These are phyloP conservation scores for Cercospora brassicicola DNA, from an alignment of 2,329 filamentous ascomycete genomes.

Conservation along the genomic window DNA sequence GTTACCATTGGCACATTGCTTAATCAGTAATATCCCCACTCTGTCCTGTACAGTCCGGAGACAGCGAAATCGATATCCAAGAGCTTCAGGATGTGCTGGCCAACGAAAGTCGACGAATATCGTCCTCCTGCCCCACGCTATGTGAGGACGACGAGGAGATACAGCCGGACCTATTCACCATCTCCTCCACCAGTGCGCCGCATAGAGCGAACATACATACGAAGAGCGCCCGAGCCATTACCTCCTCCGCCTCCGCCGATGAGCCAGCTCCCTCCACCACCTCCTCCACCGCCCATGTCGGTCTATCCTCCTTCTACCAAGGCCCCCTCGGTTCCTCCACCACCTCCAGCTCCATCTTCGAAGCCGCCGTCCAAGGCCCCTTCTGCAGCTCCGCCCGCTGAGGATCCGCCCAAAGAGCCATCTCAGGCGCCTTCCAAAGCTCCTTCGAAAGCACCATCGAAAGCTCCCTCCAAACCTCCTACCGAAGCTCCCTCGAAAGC, in stretches of 20 bases:
- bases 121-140: constrained; percentile 18
- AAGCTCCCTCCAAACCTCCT: background rate
- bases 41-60: background rate
- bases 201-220: constrained; percentile 29
- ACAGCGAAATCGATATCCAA: background rate
- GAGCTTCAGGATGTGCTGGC: constrained; percentile 10
- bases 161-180: constrained; percentile 23
- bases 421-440: background rate
- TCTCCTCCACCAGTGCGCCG: constrained; percentile 25
- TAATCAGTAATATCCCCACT: background rate
- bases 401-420: background rate
- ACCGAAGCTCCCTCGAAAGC: background rate
- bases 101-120: constrained; percentile 15
- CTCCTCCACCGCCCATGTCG: constrained; percentile 9
- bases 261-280: constrained; percentile 14
- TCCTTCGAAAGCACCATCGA: background rate
- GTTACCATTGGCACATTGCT: constrained; percentile 1
- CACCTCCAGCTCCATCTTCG: background rate
- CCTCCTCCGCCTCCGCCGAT: constrained; percentile 15
- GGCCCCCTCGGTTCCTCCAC: constrained; percentile 14
- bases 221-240: constrained; percentile 18
- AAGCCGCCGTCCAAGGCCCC: background rate
- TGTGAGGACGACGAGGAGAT: constrained; percentile 13
- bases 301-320: constrained; percentile 22
- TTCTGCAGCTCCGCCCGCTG: background rate